phyloP scores from a whole-genome alignment of 2,329 filamentous ascomycete genomes.

The Alternaria alternata region DNA sequence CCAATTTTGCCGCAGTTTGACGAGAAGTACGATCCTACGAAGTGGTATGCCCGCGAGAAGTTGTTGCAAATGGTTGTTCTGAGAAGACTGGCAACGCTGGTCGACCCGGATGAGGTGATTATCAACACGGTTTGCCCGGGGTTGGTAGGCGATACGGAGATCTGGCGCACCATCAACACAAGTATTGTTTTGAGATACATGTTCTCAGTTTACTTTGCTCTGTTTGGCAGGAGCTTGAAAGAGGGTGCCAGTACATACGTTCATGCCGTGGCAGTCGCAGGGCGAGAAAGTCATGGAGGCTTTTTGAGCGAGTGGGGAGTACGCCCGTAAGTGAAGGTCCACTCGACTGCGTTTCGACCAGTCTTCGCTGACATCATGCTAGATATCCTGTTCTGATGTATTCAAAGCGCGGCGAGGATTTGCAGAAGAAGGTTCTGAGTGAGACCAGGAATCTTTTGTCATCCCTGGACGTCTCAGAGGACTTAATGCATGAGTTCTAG shows the following conservation, averaged over 20 bases:
- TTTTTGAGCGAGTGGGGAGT: conserved; percentile 61
- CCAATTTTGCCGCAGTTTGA: conserved; percentile 10
- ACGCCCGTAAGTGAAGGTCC: conserved; percentile 50
- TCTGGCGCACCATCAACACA: conserved; percentile 4
- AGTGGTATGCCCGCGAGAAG: conserved; percentile 31
- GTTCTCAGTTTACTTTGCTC: conserved; percentile 37
- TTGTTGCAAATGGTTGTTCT: conserved; percentile 29
- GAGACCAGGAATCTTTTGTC: conserved; percentile 1
- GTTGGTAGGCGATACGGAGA: neutral
- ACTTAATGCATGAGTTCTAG: neutral
- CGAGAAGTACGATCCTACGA: conserved; percentile 13
- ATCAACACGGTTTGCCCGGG: conserved; percentile 61
- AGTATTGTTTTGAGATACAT: neutral
- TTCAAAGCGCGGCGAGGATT: neutral
- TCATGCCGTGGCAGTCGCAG: conserved; percentile 57
- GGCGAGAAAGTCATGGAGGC: conserved; percentile 61
- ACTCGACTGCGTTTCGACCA: too few species aligned
- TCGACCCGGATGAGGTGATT: conserved; percentile 34
- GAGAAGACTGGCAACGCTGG: conserved; percentile 20
- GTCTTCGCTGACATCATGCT: neutral
- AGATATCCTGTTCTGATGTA: conserved; percentile 7
- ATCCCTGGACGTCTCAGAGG: neutral
- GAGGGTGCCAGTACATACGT: conserved; percentile 59
- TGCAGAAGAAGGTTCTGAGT: neutral
- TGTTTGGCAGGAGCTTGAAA: conserved; percentile 40